Percentiles rank a stretch among this genome's conserved stretches.
Conservation (phyloP, 148 eudicot species). For the Spergularia bocconei region DNA sequence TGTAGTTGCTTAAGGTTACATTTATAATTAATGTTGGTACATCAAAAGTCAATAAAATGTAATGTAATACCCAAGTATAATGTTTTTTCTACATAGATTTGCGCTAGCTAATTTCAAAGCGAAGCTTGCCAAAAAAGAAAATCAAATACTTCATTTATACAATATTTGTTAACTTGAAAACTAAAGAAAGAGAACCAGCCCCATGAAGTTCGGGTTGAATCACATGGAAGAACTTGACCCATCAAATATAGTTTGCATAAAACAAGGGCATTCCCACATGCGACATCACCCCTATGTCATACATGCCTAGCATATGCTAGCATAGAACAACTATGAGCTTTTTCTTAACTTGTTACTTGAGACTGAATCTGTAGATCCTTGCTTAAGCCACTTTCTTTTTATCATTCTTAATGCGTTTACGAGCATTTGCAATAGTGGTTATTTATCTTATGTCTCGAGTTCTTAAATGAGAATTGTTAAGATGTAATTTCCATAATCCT, state of each 20-base stretch:
- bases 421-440: too few relatives aligned
- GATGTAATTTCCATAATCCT: too few relatives aligned
- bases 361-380: too few relatives aligned
- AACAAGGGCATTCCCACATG: slow-evolving; percentile 12
- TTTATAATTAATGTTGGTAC: neutral
- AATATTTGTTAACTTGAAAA: slow-evolving; percentile 2
- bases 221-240: slow-evolving; percentile 23
- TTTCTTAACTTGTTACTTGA: too few relatives aligned
- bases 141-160: slow-evolving; percentile 4
- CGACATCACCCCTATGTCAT: neutral
- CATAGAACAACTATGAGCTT: too few relatives aligned
- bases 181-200: neutral
- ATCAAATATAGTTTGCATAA: slow-evolving; percentile 5
- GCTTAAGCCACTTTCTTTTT: too few relatives aligned
- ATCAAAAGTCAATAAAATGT: slow-evolving; percentile 15
- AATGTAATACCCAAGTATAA: slow-evolving; percentile 20
- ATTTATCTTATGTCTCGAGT: too few relatives aligned
- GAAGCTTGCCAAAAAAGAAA: neutral
- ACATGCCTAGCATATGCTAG: too few relatives aligned
- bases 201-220: slow-evolving; percentile 20
- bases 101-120: neutral
- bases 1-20: slow-evolving; percentile 15
- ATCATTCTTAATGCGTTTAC: too few relatives aligned
- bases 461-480: too few relatives aligned
- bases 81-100: slow-evolving; percentile 7